Conservation (phyloP, 352 stramenopile species). For the Phytopythium chamaehyphon region DNA sequence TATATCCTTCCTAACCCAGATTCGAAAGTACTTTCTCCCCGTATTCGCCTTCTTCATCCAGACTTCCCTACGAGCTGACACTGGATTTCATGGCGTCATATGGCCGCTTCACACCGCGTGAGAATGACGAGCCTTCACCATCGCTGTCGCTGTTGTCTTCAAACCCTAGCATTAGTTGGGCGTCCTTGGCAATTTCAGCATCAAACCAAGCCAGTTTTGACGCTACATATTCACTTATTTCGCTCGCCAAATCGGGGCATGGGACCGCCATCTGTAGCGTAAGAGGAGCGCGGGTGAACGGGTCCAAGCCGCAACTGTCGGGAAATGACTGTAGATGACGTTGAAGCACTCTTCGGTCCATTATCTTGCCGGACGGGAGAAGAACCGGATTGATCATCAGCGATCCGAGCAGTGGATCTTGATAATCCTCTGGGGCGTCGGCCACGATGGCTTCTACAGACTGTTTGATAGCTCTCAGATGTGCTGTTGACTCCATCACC, state of each 20-base stretch:
- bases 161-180: neutral
- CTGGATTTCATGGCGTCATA: neutral
- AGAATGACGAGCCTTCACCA: neutral
- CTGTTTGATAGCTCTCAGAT: conserved; percentile 29
- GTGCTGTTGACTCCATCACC: conserved; percentile 21
- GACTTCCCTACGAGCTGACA: too few species aligned
- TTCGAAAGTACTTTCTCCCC: too few species aligned
- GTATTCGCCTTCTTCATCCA: too few species aligned
- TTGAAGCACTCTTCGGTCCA: conserved; percentile 89
- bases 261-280: conserved; percentile 29
- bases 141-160: neutral
- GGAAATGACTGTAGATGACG: conserved; percentile 62
- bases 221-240: conserved; percentile 32
- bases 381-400: conserved; percentile 11
- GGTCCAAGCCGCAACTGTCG: conserved; percentile 79
- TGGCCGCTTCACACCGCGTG: conserved; percentile 3
- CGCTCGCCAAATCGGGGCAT: conserved; percentile 21
- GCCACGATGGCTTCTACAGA: conserved; percentile 60
- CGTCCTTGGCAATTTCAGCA: neutral
- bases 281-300: conserved; percentile 91
- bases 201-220: conserved; percentile 17
- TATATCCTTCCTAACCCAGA: too few species aligned
- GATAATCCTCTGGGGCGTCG: conserved; percentile 91
- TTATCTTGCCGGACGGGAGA: conserved; percentile 80
- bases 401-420: conserved; percentile 71